Conservation (phyloP, 1,139 yeast species). For the Saccharomycopsis hybrid region DNA sequence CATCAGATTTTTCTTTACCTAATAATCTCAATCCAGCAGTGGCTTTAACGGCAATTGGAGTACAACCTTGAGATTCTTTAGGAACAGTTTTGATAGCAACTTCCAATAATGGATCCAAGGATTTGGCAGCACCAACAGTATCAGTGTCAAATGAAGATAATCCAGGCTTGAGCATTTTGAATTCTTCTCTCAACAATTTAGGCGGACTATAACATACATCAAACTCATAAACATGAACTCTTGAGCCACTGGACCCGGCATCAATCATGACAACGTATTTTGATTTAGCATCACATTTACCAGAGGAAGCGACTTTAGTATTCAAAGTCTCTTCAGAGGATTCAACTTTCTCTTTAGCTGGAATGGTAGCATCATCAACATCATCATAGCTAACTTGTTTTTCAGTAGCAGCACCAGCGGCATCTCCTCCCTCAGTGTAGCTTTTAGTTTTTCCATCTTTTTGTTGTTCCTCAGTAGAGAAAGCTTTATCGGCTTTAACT, state of each 20-base stretch:
- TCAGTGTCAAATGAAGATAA: slow-evolving; percentile 80
- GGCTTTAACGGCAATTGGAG: slow-evolving; percentile 95
- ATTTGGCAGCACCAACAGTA: slow-evolving; percentile 75
- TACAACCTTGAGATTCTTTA: slow-evolving; percentile 59
- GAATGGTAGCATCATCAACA: too few species aligned
- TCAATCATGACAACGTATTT: slow-evolving; percentile 84
- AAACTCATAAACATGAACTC: slow-evolving; percentile 90
- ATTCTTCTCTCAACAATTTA: slow-evolving; percentile 64
- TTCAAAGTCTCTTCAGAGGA: not conserved
- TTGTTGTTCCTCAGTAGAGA: slow-evolving; percentile 18
- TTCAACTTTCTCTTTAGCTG: not conserved
- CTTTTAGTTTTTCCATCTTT: slow-evolving; percentile 16
- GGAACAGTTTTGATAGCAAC: slow-evolving; percentile 76
- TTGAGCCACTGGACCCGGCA: slow-evolving; percentile 96
- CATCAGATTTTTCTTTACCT: slow-evolving; percentile 66
- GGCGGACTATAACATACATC: slow-evolving; percentile 84
- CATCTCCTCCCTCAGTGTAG: slow-evolving; percentile 2
- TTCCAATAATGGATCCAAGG: slow-evolving; percentile 74
- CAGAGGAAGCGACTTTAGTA: not conserved
- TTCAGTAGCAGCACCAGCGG: too few species aligned
- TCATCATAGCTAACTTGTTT: too few species aligned
- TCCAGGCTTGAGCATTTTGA: slow-evolving; percentile 90
- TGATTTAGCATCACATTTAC: slow-evolving; percentile 31
- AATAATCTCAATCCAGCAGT: slow-evolving; percentile 92
- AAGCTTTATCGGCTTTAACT: slow-evolving; percentile 19